Evolutionary conservation across 305 asterid genomes (phyloP).

Genomic region (Fraxinus albicans): DNA sequence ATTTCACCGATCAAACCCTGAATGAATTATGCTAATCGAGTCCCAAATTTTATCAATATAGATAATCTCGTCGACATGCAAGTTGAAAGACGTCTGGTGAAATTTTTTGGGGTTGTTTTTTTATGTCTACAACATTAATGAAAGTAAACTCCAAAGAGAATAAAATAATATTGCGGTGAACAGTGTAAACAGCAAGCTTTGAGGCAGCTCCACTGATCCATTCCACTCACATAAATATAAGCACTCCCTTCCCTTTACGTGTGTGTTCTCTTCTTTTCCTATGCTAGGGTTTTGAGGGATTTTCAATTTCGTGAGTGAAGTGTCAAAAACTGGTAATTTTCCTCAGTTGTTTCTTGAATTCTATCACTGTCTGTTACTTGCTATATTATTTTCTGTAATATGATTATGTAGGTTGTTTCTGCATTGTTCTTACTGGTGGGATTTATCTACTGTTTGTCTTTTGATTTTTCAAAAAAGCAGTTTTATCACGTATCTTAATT

Average conservation of each 20-base stretch:
- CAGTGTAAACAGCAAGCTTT: slow-evolving; percentile 31
- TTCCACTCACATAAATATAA: slow-evolving; percentile 15
- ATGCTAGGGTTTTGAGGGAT: neutral
- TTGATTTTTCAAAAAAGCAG: slow-evolving; percentile 8
- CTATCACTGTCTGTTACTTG: slow-evolving; percentile 12
- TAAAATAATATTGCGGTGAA: slow-evolving; percentile 17
- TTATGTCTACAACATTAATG: neutral
- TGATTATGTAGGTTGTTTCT: slow-evolving; percentile 10
- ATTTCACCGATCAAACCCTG: neutral
- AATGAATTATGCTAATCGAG: neutral
- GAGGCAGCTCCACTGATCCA: slow-evolving; percentile 24
- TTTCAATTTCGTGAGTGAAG: slow-evolving; percentile 22
- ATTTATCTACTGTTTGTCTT: slow-evolving; percentile 4
- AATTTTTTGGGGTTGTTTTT: neutral
- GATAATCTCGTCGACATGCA: neutral
- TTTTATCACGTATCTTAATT: slow-evolving; percentile 16
- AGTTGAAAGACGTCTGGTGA: neutral
- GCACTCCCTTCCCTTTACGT: slow-evolving; percentile 12
- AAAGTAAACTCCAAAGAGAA: neutral
- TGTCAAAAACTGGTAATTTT: slow-evolving; percentile 33
- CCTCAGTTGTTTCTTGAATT: slow-evolving; percentile 17
- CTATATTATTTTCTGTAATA: neutral
- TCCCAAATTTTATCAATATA: neutral
- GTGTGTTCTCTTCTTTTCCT: neutral
- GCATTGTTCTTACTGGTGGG: slow-evolving; percentile 12